Percentiles rank a stretch among this genome's conserved stretches.
phyloP scores from a whole-genome alignment of 192 early-diverging fungal genomes.

The Gamsiella multidivaricata region DNA sequence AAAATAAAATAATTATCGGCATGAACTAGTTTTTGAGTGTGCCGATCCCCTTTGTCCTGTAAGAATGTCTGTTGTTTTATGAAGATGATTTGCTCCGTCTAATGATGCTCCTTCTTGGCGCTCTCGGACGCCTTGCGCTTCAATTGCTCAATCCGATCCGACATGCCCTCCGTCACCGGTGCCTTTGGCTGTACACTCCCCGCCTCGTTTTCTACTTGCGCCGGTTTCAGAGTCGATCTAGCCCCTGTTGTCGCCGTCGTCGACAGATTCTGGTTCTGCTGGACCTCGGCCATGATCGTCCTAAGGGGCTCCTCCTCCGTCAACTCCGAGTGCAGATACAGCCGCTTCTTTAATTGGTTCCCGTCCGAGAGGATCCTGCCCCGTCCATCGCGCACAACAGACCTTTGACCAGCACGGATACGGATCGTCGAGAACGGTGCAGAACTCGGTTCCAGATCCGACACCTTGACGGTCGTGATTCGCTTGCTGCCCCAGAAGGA shows the following conservation, averaged over 20 bases:
- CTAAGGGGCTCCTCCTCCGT: conserved; percentile 53
- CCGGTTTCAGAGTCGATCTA: no score
- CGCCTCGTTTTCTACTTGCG: not conserved
- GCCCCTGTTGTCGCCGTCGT: no score
- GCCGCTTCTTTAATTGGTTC: conserved; percentile 54
- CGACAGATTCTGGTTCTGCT: conserved; percentile 28
- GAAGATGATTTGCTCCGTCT: not conserved
- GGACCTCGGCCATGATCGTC: conserved; percentile 46
- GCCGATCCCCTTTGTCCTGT: not conserved
- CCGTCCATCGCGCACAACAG: conserved; percentile 37
- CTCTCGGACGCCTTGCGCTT: conserved; percentile 39
- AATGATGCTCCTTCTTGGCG: conserved; percentile 25
- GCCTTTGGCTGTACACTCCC: conserved; percentile 1
- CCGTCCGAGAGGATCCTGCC: conserved; percentile 41
- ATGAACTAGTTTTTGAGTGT: not conserved
- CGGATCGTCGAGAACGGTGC: conserved; percentile 65
- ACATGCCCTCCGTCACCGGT: conserved; percentile 36
- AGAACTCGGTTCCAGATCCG: conserved; percentile 62
- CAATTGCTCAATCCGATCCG: conserved; percentile 46
- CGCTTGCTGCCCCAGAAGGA: conserved; percentile 44
- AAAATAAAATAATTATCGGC: no score
- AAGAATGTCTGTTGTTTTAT: not conserved
- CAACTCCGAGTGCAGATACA: conserved; percentile 62
- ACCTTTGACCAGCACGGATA: conserved; percentile 50
- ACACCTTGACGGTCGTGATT: conserved; percentile 57